A percentile compares a stretch with the other conserved stretches of the same genome.
These are phyloP conservation scores for Logfia minima DNA, from an alignment of 129 eudicot species.

Conservation along the genomic window DNA sequence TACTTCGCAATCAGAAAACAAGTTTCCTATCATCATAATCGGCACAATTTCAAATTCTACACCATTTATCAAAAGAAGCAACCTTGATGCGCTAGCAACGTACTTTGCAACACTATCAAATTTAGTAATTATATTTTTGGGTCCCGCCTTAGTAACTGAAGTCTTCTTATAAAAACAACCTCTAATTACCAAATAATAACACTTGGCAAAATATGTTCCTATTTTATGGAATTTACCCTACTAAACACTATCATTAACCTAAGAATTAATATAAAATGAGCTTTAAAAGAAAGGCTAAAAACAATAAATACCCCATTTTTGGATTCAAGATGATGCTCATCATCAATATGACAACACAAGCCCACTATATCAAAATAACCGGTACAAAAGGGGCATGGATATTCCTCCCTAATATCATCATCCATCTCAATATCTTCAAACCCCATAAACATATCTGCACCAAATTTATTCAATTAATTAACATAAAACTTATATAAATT, in stretches of 20 bases:
- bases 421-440: constrained; percentile 83
- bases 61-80: not conserved
- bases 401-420: constrained; percentile 88
- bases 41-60: not conserved
- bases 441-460: constrained; percentile 80
- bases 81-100: not conserved
- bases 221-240: not conserved
- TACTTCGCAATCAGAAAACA: not conserved
- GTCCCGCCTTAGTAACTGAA: not conserved
- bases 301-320: constrained; percentile 75
- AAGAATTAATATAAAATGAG: not conserved
- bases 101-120: not conserved
- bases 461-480: constrained; percentile 23
- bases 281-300: not conserved
- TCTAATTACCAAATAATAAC: too few species aligned
- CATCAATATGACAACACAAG: constrained; percentile 96
- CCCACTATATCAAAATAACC: constrained; percentile 73
- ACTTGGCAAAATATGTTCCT: not conserved
- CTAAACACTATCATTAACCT: not conserved
- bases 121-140: not conserved
- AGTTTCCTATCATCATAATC: not conserved
- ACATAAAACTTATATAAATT: not conserved
- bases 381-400: constrained; percentile 29
- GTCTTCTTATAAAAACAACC: not conserved
- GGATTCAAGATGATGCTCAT: constrained; percentile 84